Conservation (phyloP, 2,329 filamentous ascomycete genomes). For the Ophiocordyceps australis region DNA sequence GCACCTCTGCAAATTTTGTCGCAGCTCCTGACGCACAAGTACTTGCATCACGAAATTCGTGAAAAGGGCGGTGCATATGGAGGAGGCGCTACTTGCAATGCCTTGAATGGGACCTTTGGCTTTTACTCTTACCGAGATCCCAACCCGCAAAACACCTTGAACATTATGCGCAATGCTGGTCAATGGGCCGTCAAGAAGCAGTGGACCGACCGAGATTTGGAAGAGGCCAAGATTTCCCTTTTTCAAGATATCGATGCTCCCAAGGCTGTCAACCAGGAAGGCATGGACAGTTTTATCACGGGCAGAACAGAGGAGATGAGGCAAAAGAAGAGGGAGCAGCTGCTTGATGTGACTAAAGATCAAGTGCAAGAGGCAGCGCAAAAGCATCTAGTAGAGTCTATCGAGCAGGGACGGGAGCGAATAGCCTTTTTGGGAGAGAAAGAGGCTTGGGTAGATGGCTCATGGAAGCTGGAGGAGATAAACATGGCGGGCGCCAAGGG, state of each 20-base stretch:
- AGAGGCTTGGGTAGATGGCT: conserved; percentile 56
- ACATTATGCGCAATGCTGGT: conserved; percentile 69
- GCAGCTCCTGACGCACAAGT: conserved; percentile 87
- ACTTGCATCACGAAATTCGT: conserved; percentile 90
- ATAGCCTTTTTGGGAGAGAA: conserved; percentile 67
- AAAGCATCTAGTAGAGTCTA: conserved; percentile 55
- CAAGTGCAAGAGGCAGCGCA: conserved; percentile 72
- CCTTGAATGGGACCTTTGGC: conserved; percentile 71
- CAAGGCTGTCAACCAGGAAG: conserved; percentile 70
- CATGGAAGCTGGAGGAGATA: conserved; percentile 64
- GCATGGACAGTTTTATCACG: conserved; percentile 68
- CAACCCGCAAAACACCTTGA: conserved; percentile 75
- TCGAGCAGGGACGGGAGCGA: conserved; percentile 40
- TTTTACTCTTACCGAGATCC: conserved; percentile 97
- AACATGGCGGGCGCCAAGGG: conserved; percentile 40
- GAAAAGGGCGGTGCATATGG: conserved; percentile 97
- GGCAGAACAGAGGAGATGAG: conserved; percentile 82
- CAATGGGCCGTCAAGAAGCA: conserved; percentile 64
- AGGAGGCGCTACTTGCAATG: conserved; percentile 68
- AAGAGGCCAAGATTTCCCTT: conserved; percentile 88
- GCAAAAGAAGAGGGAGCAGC: conserved; percentile 61
- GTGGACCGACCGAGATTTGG: conserved; percentile 73
- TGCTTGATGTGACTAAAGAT: conserved; percentile 69
- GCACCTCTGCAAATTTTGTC: conserved; percentile 77
- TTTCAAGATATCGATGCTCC: conserved; percentile 90